Base-by-base conservation (phyloP, 176 grass and related monocot genomes). In the Lolium perenne region DNA sequence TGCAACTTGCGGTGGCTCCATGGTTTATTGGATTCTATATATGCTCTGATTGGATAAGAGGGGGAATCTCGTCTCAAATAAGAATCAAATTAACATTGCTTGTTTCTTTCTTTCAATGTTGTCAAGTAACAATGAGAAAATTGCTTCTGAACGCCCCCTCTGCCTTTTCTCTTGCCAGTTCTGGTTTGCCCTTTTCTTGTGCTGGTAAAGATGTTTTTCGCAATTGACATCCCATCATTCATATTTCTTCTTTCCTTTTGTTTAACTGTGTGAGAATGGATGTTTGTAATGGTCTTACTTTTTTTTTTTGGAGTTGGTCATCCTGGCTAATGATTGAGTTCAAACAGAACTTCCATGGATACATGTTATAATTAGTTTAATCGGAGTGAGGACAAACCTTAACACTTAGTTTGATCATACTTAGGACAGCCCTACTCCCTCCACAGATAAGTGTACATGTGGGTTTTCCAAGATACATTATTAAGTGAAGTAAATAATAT, bases 21-120 rank as follows among this genome's bases (percentile, higher is more conserved):
- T 47, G n/a, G 32, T 7, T 74, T 57, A 25, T 78, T 64, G 56
- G 41, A 74, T 65, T 72, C 64, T 35, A 35, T 35, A 35, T 45
- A 46, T 82, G 61, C 68, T 71, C 32, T 35, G n/a, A 56, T 76
- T 84, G 82, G 68, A 18, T 35, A 3, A 35, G 32, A 35, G 32
- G 32, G 32, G 32, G 32, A 35, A 35, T 35, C 32, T 35, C 32
- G 32, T 35, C 32, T 35, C 32, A 35, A 3, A 35, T 75, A 46
- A 9, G 57, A 85, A 85, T 89, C 41, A 14, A 11, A 35, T 4
- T 7, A 76, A 35, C 48, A 54, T 70, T 64, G 7, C 29, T 35
- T 35, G 32, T 35, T 35, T 35, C 32, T 48, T 16, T 66, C 48
- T 75, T 53, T 53, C 22, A 22, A 6, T 10, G 13, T 16, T 17